Conservation (phyloP, 2,329 filamentous ascomycete genomes). For the Alternaria longipes region DNA sequence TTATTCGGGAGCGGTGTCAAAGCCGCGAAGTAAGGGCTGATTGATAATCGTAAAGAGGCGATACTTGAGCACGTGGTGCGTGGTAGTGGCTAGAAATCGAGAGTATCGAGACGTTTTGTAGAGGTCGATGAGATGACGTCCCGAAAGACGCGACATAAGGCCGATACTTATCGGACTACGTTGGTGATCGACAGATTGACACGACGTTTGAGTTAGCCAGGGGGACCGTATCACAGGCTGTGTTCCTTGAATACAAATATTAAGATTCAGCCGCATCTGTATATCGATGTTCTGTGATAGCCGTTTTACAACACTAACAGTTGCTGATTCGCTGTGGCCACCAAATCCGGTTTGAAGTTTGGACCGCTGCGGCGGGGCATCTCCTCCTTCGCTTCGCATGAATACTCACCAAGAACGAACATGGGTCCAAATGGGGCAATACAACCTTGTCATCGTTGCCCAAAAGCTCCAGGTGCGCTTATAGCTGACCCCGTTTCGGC, state of each 20-base stretch:
- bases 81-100: neutral
- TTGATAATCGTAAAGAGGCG: neutral
- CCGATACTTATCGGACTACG: neutral
- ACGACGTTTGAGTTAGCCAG: neutral
- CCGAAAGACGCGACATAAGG: neutral
- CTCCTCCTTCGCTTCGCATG: neutral
- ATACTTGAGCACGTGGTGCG: neutral
- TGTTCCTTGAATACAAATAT: neutral
- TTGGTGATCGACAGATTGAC: neutral
- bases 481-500: constrained; percentile 2
- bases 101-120: neutral
- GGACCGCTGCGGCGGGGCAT: neutral
- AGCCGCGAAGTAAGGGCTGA: neutral
- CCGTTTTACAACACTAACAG: neutral
- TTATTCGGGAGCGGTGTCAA: neutral
- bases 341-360: neutral
- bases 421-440: constrained; percentile 3
- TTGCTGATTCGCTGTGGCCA: neutral
- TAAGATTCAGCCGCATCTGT: neutral
- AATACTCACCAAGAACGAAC: neutral
- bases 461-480: neutral
- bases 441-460: constrained; percentile 4
- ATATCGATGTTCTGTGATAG: neutral
- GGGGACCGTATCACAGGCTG: neutral
- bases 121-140: neutral